A percentile compares a stretch with the other conserved stretches of the same genome.
phyloP scores from a whole-genome alignment of 2,329 filamentous ascomycete genomes.

The Aspergillus sp. region DNA sequence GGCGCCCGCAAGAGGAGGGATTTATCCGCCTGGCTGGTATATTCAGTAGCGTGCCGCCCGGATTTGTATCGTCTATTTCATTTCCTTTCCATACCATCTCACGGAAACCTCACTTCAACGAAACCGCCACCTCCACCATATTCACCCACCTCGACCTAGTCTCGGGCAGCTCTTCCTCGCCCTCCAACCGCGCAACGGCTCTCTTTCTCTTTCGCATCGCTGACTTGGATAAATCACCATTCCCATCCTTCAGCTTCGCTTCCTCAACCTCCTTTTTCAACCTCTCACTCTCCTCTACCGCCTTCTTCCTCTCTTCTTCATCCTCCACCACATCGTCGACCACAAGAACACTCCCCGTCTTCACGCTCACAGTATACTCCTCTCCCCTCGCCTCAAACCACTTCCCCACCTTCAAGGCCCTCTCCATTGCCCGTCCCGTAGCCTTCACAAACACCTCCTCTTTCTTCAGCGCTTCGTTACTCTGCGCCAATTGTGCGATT shows the following conservation, averaged over 20 bases:
- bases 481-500: conserved; percentile 35
- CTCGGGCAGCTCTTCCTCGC: conserved; percentile 41
- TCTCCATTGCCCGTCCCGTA: conserved; percentile 61
- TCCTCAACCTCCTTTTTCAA: conserved; percentile 19
- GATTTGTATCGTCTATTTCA: background rate
- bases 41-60: background rate
- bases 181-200: conserved; percentile 32
- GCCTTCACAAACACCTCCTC: conserved; percentile 62
- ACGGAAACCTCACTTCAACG: conserved; percentile 37
- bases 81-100: background rate
- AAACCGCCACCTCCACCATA: conserved; percentile 49
- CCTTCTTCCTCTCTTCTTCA: conserved; percentile 32
- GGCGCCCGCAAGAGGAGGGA: too few species aligned
- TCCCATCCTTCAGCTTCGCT: conserved; percentile 7
- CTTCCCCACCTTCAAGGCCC: conserved; percentile 56
- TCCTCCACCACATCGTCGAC: conserved; percentile 61
- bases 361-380: conserved; percentile 53
- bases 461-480: conserved; percentile 35
- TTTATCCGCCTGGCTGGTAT: too few species aligned
- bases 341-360: conserved; percentile 58
- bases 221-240: conserved; percentile 20
- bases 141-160: conserved; percentile 50
- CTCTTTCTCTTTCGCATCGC: conserved; percentile 35
- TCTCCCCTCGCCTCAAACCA: conserved; percentile 56
- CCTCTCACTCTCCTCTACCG: conserved; percentile 28